These are phyloP conservation scores for Elsinoe arachidis DNA, from an alignment of 2,329 filamentous ascomycete genomes.

Conservation along the genomic window DNA sequence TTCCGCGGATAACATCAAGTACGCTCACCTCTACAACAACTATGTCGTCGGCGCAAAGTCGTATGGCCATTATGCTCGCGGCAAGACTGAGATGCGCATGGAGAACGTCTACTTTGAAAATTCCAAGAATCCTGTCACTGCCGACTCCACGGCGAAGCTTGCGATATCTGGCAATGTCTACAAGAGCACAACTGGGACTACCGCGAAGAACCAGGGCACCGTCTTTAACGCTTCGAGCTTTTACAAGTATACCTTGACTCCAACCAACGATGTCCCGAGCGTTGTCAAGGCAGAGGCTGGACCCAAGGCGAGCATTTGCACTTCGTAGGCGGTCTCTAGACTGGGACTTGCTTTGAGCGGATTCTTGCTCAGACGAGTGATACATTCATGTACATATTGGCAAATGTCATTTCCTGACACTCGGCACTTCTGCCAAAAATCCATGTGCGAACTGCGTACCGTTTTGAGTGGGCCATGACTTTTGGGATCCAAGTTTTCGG, in stretches of 20 bases:
- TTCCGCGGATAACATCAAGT: constrained; percentile 20
- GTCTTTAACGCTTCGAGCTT: constrained; percentile 19
- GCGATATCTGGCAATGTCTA: constrained; percentile 18
- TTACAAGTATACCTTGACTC: constrained; percentile 19
- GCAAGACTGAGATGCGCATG: constrained; percentile 18
- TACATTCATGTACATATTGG: neutral
- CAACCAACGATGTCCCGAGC: constrained; percentile 14
- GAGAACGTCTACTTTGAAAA: constrained; percentile 22
- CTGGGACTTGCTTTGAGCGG: too few relatives aligned
- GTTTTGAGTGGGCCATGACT: too few relatives aligned
- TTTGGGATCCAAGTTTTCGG: neutral
- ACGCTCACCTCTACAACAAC: constrained; percentile 20
- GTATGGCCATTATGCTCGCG: constrained; percentile 21
- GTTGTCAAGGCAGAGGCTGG: constrained; percentile 8
- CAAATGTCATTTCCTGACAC: neutral
- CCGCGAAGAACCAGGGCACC: constrained; percentile 17
- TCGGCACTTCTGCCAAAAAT: too few relatives aligned
- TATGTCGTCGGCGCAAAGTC: constrained; percentile 21
- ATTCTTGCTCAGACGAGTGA: too few relatives aligned
- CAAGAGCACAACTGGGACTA: constrained; percentile 18
- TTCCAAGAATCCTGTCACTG: constrained; percentile 19
- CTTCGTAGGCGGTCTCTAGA: neutral
- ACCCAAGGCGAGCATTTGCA: constrained; percentile 9
- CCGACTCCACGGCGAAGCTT: constrained; percentile 18
- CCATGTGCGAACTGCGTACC: too few relatives aligned